Percentiles rank a stretch among this genome's conserved stretches.
Conservation (phyloP, 352 stramenopile genomes). For the Peronospora belbahrii region DNA sequence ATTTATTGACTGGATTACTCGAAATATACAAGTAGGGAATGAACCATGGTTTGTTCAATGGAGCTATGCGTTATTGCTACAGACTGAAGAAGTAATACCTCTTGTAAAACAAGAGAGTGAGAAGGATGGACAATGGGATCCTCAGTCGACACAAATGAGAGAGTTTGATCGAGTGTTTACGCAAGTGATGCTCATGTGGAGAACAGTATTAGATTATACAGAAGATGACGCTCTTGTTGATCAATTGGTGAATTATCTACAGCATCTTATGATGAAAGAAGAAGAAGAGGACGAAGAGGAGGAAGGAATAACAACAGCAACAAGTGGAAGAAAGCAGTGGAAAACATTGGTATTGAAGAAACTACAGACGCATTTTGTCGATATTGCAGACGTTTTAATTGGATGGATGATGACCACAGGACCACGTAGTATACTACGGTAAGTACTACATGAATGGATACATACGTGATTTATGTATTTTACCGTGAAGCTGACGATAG, state of each 20-base stretch:
- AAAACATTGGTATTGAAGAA: constrained; percentile 28
- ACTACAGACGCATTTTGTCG: constrained; percentile 61
- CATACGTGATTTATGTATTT: no score
- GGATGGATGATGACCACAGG: constrained; percentile 54
- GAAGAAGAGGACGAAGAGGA: no score
- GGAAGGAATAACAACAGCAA: no score
- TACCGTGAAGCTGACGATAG: no score
- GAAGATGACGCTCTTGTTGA: constrained; percentile 32
- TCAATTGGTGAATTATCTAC: constrained; percentile 29
- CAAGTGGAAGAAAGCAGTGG: constrained; percentile 10
- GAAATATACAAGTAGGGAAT: constrained; percentile 28
- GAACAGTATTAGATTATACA: constrained; percentile 43
- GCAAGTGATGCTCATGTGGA: constrained; percentile 38
- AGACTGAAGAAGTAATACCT: constrained; percentile 31
- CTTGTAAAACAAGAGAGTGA: neutral
- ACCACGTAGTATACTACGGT: constrained; percentile 33
- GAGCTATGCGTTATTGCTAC: constrained; percentile 35
- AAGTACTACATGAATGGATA: neutral
- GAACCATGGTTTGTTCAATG: constrained; percentile 49
- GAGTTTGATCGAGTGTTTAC: constrained; percentile 38
- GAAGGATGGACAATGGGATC: constrained; percentile 17
- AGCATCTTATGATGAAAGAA: constrained; percentile 25
- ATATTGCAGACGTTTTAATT: constrained; percentile 60
- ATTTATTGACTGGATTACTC: constrained; percentile 45
- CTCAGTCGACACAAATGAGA: no score